phyloP scores from a whole-genome alignment of 768 basidiomycete genomes.

The Naganishia randhawae region DNA sequence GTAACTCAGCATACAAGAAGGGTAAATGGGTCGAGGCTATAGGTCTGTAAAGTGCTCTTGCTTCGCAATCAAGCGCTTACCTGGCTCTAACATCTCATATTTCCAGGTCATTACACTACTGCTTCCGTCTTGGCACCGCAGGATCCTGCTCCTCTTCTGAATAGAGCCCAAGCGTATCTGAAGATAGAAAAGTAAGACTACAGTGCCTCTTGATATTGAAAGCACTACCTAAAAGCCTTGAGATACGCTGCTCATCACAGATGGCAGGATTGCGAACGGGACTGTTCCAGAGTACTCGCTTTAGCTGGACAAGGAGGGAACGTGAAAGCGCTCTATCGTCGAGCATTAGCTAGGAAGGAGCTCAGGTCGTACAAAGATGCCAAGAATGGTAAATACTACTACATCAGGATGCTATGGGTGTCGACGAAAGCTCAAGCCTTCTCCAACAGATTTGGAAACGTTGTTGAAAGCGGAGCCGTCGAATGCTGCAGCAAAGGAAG shows the following conservation, averaged over 20 bases:
- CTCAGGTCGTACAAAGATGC: conserved; percentile 56
- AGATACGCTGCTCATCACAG: conserved; percentile 51
- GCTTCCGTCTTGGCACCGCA: conserved; percentile 68
- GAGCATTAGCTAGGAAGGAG: conserved; percentile 67
- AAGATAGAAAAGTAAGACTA: conserved; percentile 87
- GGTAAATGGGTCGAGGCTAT: conserved; percentile 74
- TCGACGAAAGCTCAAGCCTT: not conserved
- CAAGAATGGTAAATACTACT: conserved; percentile 57
- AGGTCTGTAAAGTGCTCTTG: conserved; percentile 46
- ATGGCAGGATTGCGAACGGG: conserved; percentile 72
- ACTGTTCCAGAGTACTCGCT: conserved; percentile 65
- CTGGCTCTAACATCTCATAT: not conserved
- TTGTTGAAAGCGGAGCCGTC: conserved; percentile 63
- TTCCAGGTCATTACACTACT: conserved; percentile 66
- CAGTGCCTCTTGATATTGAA: not conserved
- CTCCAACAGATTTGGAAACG: conserved; percentile 60
- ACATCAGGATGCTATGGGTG: not conserved
- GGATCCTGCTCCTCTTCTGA: conserved; percentile 76
- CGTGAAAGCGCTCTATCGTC: conserved; percentile 73
- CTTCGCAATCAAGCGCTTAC: not conserved
- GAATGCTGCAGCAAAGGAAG: conserved; percentile 63
- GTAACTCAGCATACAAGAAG: conserved; percentile 78
- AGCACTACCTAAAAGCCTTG: not conserved
- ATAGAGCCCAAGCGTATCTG: conserved; percentile 85
- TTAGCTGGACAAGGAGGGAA: conserved; percentile 57